Evolutionary conservation across 805 yeast genomes (phyloP), one percentile per base, ranked within the genome.

Genomic region (Saitoella complicata): DNA sequence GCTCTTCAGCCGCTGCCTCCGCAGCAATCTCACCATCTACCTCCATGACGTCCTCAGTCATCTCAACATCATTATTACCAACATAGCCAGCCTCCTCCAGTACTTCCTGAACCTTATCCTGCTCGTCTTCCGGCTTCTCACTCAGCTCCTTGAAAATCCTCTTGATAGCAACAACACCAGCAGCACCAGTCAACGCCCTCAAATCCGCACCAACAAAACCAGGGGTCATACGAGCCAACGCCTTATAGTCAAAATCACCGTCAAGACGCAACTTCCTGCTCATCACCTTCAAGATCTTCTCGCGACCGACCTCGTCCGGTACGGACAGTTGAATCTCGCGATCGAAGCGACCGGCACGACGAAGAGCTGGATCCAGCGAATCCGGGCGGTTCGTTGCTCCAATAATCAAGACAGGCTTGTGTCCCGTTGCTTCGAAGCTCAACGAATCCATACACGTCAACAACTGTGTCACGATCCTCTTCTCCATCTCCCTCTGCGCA

Each of bases 321-420:
- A 91, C 97, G 54, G 83, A 82, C 51, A 91, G 71, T 57, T 93
- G 80, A 32, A 91, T 88, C 63, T 91, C 98, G 50, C 95, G 70
- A 55, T 91, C 98, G 55, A 91, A 91, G 55, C 98, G 72, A 3
- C 98, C 98, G 0, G 96, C 97, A 56, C 98, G 75, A 62, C 98
- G 73, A 51, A 91, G 69, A 0, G 97, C 97, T 1, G 95, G 76
- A 60, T 91, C 98, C 36, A 91, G 67, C 0, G 96, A 78, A 59
- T 91, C 97, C 0, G 98, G 98, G 51, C 98, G 71, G 58, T 91
- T 91, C 0, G 98, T 91, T 1, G 98, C 98, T 33, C 97, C 98
- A 30, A 91, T 76, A 0, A 91, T 80, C 50, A 91, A 80, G 1
- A 91, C 95, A 0, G 97, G 96, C 50, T 81, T 82, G 1, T 95